Conservation (phyloP, 495 filamentous ascomycete species). For the Aspergillus leporis region DNA sequence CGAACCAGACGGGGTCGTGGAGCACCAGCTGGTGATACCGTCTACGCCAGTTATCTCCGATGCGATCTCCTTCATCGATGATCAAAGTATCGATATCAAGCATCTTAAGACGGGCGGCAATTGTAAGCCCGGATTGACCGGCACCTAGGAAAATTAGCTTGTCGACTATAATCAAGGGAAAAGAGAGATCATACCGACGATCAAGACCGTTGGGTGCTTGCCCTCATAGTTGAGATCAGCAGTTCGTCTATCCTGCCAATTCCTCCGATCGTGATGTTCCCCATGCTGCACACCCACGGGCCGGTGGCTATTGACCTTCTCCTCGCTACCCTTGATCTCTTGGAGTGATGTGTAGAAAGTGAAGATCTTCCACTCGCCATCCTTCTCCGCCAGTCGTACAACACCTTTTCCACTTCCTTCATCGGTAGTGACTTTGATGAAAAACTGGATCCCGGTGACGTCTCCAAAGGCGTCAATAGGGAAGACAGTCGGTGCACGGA, state of each 20-base stretch:
- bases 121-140: constrained; percentile 56
- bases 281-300: constrained; percentile 52
- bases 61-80: constrained; percentile 62
- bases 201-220: constrained; percentile 61
- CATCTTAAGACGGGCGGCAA: constrained; percentile 71
- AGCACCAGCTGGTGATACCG: constrained; percentile 63
- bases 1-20: constrained; percentile 77
- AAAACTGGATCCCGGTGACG: constrained; percentile 54
- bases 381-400: constrained; percentile 50
- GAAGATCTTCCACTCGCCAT: constrained; percentile 63
- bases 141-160: constrained; percentile 31
- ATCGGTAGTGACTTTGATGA: constrained; percentile 45
- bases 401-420: constrained; percentile 57
- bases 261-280: constrained; percentile 53
- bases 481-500: constrained; percentile 47
- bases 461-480: constrained; percentile 52
- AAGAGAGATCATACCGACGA: constrained; percentile 58
- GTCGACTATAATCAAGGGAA: background rate
- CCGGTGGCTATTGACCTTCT: constrained; percentile 35
- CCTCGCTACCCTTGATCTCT: constrained; percentile 49
- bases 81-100: constrained; percentile 63
- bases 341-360: constrained; percentile 59
- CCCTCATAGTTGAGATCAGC: constrained; percentile 52
- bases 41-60: constrained; percentile 81
- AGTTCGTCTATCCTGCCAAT: constrained; percentile 67